Evolutionary conservation across 495 filamentous ascomycete genomes (phyloP), one percentile per base, ranked within the genome.

Genomic region (Daldinia caldariorum): DNA sequence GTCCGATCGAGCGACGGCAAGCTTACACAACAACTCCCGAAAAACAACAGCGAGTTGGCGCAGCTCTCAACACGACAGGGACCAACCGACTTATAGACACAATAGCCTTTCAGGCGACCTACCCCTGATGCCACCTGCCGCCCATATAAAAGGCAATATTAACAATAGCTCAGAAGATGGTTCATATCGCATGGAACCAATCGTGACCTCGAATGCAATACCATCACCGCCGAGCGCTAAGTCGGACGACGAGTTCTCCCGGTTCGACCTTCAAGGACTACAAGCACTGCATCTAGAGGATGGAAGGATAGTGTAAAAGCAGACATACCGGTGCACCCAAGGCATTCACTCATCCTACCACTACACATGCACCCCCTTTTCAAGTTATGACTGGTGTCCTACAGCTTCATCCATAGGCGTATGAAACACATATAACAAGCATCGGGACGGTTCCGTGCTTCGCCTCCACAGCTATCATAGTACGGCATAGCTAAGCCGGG

Each of bases 1-100:
- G 74, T 73, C 69, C 3, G 55, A 49, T 26, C 69, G 62, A 34
- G 70, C 63, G 10, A 68, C 72, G 9, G 41, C 34, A 39, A 69
- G 47, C 37, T 63, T 62, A 49, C 45, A 71, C 1, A 55, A 67
- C 31, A 67, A 41, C 51, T 47, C 61, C 56, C 66, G 67, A 14
- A 72, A 68, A 16, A 41, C 53, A n/a, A 65, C 71, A 6, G 12
- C 45, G 1, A 67, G 69, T 41, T 67, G 59, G 64, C 63, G 31
- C 14, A 35, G 61, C 39, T 53, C 60, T 13, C 51, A 59, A 47
- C 56, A 29, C 31, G 69, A 71, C n/a, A 71, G 66, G 38, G 69
- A 67, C 8, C 14, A 10, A 3, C 45, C 39, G 7, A 37, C 62
- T 4, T 67, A 63, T 63, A 63, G 63, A 22, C 63, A 59, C 6